Conservation (phyloP, 148 eudicot species). For the Diospyros lotus region DNA sequence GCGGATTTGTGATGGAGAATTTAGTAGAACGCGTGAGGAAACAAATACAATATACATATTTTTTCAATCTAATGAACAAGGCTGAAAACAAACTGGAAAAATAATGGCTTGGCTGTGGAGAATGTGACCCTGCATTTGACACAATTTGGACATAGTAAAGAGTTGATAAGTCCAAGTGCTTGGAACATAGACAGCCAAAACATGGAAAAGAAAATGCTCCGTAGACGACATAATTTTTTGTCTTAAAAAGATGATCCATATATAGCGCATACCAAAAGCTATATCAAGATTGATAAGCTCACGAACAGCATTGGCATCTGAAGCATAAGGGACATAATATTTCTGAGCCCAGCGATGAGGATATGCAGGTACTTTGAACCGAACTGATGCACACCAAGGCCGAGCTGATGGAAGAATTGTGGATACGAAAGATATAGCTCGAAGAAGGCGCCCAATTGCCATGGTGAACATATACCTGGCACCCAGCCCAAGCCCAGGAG, state of each 20-base stretch:
- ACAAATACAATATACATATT: background rate
- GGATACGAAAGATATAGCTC: conserved; percentile 69
- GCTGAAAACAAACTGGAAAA: background rate
- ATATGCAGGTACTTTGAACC: conserved; percentile 65
- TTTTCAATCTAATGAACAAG: background rate
- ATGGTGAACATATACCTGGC: conserved; percentile 95
- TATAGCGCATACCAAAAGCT: conserved; percentile 57
- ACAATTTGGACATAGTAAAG: background rate
- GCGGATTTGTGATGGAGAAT: background rate
- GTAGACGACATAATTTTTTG: too few species aligned
- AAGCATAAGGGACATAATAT: conserved; percentile 89
- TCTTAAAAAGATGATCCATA: too few species aligned
- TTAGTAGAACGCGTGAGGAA: background rate
- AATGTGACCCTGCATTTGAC: background rate
- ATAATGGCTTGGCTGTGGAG: background rate
- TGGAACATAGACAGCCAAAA: background rate
- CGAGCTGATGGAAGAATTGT: conserved; percentile 93
- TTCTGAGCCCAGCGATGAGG: conserved; percentile 97
- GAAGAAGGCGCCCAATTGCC: conserved; percentile 88
- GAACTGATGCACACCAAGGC: conserved; percentile 92
- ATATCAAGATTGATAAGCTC: conserved; percentile 53
- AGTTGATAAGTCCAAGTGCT: background rate
- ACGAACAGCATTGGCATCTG: conserved; percentile 62
- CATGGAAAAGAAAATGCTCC: background rate
- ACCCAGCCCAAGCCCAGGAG: conserved; percentile 97